A percentile compares a stretch with the other conserved stretches of the same genome.
Evolutionary conservation across 179 eudicot genomes (phyloP).

Genomic region (Silene coronaria): DNA sequence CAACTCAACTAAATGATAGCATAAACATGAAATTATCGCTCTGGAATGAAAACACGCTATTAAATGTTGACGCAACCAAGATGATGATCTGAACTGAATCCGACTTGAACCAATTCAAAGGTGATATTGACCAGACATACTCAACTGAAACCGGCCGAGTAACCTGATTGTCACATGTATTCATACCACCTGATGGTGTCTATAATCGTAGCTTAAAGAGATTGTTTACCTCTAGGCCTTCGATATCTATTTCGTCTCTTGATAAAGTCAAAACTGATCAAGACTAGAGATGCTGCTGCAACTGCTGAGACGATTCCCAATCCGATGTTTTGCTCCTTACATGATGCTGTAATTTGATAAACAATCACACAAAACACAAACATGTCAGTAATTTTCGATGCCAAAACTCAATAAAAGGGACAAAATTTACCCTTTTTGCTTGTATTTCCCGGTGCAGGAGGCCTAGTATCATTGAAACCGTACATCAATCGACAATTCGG

Average conservation of each 20-base stretch:
- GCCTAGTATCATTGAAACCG: constrained; percentile 9
- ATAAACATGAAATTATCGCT: no score
- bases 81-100: no score
- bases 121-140: no score
- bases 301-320: constrained; percentile 3
- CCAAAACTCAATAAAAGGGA: not conserved
- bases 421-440: not conserved
- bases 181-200: no score
- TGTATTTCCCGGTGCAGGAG: not conserved
- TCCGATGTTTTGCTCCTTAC: constrained; percentile 10
- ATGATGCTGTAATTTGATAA: not conserved
- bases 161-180: not conserved
- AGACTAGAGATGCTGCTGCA: constrained; percentile 2
- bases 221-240: constrained; percentile 4
- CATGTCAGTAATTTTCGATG: no score
- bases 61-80: no score
- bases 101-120: no score
- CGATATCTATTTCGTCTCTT: not conserved
- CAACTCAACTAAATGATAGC: no score
- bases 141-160: no score
- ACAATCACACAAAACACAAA: not conserved
- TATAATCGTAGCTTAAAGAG: not conserved
- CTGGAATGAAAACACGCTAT: no score
- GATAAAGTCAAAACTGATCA: not conserved
- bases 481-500: constrained; percentile 26